Percentiles rank a stretch among this genome's conserved stretches.
These are phyloP conservation scores for Dictyophora rubrovolvata DNA, from an alignment of 768 basidiomycete genomes.

Conservation along the genomic window DNA sequence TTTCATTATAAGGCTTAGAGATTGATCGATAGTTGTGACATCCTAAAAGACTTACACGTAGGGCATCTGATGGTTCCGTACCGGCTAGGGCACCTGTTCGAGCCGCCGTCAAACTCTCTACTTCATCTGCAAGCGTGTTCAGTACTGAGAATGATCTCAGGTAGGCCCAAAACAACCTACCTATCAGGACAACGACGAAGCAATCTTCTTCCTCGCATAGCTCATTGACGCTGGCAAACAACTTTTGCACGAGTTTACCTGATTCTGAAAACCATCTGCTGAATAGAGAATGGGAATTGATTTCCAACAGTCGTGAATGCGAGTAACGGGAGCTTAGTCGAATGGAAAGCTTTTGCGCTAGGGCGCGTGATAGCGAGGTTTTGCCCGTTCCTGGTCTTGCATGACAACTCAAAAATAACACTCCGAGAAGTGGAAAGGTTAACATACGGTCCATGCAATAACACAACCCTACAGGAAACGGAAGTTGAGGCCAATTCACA, in stretches of 20 bases:
- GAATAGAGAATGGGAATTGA: constrained; percentile 97
- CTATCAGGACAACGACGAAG: constrained; percentile 92
- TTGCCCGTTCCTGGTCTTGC: constrained; percentile 83
- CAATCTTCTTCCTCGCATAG: constrained; percentile 84
- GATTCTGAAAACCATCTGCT: constrained; percentile 99
- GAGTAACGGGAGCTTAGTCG: constrained; percentile 68
- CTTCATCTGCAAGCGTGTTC: constrained; percentile 58
- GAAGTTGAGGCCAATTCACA: neutral
- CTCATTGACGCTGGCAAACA: constrained; percentile 83
- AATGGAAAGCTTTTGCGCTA: constrained; percentile 92
- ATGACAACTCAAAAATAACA: constrained; percentile 1
- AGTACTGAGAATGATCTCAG: neutral
- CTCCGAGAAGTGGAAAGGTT: neutral
- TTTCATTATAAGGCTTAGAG: constrained; percentile 22
- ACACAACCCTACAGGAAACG: constrained; percentile 45
- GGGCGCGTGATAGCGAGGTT: constrained; percentile 86
- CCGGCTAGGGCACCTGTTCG: constrained; percentile 91
- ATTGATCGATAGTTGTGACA: neutral
- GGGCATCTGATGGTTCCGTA: constrained; percentile 89
- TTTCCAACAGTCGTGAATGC: constrained; percentile 82
- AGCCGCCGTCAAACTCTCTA: constrained; percentile 91
- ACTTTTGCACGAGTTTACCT: constrained; percentile 90
- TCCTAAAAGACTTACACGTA: constrained; percentile 48
- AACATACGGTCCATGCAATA: constrained; percentile 75
- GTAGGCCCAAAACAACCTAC: constrained; percentile 26